phyloP scores from a whole-genome alignment of 108 stramenopile species.

The Cyclotella cryptica region DNA sequence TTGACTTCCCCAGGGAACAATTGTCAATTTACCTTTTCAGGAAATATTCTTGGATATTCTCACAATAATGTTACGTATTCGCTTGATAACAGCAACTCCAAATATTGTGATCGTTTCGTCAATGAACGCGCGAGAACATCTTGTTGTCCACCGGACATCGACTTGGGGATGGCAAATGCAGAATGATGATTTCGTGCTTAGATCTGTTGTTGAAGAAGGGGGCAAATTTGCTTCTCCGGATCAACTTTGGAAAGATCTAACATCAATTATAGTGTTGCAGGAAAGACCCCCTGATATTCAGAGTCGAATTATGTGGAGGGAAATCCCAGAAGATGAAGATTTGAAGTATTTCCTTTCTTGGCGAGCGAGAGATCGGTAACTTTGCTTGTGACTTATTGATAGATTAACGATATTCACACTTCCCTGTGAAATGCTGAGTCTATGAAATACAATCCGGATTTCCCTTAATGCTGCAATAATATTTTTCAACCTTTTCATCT shows the following conservation, averaged over 20 bases:
- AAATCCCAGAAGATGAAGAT: conserved; percentile 41
- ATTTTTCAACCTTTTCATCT: too few relatives aligned
- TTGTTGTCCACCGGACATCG: conserved; percentile 1
- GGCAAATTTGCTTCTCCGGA: neutral
- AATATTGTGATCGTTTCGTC: conserved; percentile 7
- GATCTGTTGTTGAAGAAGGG: conserved; percentile 24
- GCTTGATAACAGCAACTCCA: neutral
- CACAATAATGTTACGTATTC: conserved; percentile 1
- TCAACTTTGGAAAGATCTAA: conserved; percentile 25
- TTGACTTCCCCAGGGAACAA: neutral
- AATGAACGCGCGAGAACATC: neutral
- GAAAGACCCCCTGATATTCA: conserved; percentile 14
- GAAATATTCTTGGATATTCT: neutral
- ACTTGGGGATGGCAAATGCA: conserved; percentile 38
- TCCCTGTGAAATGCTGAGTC: neutral
- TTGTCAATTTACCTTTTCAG: neutral
- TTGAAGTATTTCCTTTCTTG: conserved; percentile 9
- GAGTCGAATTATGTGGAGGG: conserved; percentile 21
- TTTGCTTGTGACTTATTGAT: neutral
- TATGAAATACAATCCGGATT: too few relatives aligned
- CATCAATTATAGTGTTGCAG: conserved; percentile 9
- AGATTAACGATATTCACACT: neutral
- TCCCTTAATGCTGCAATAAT: neutral
- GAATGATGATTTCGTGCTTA: conserved; percentile 6
- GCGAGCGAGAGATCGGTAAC: neutral